Percentiles rank a stretch among this genome's conserved stretches.
These are phyloP conservation scores for Fraxinus anomala DNA, from an alignment of 257 asterid genomes.

Conservation along the genomic window DNA sequence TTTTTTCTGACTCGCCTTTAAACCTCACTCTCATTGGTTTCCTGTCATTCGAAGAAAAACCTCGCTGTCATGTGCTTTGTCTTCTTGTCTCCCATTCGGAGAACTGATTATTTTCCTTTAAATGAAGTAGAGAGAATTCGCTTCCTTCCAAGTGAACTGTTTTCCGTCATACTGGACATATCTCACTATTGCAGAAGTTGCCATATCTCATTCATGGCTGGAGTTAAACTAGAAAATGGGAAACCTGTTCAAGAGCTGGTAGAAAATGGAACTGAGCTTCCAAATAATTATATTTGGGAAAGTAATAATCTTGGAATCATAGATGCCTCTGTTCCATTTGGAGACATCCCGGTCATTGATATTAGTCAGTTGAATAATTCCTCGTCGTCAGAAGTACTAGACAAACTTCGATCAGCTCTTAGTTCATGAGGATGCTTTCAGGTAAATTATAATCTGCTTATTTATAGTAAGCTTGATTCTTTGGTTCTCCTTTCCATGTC, in stretches of 20 bases:
- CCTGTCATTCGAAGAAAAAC: too few relatives aligned
- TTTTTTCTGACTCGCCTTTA: not conserved
- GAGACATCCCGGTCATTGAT: constrained; percentile 52
- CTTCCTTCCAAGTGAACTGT: too few relatives aligned
- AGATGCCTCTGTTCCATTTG: constrained; percentile 27
- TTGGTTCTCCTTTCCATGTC: too few relatives aligned
- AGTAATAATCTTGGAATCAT: constrained; percentile 27
- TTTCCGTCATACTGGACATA: too few relatives aligned
- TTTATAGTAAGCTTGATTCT: too few relatives aligned
- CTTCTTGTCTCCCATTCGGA: too few relatives aligned
- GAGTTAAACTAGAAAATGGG: not conserved
- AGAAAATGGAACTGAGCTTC: constrained; percentile 43
- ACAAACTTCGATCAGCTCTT: constrained; percentile 56
- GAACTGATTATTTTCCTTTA: not conserved
- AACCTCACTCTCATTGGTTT: too few relatives aligned
- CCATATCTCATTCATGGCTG: not conserved
- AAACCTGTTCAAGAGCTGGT: constrained; percentile 48
- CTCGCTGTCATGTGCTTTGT: not conserved
- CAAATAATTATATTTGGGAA: constrained; percentile 42
- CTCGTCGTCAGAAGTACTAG: constrained; percentile 35
- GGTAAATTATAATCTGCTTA: constrained; percentile 32
- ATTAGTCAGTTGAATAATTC: constrained; percentile 26
- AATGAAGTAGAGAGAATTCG: not conserved
- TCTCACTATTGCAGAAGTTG: too few relatives aligned
- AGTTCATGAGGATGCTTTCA: constrained; percentile 61